Evolutionary conservation across 345 rosid genomes (phyloP).

Genomic region (Gossypium longicalyx): DNA sequence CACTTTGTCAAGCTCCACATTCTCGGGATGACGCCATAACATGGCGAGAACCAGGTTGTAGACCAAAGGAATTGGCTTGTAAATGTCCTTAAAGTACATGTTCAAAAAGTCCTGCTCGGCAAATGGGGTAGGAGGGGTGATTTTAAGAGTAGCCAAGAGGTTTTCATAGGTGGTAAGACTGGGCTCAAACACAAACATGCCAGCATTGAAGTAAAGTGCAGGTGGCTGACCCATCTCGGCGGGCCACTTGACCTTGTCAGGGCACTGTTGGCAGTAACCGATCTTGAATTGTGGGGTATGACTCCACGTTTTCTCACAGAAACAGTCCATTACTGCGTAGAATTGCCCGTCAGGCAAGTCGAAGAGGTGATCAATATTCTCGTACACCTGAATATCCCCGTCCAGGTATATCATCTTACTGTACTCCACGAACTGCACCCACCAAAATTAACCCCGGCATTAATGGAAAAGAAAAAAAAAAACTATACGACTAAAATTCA

Average conservation of each 20-base stretch:
- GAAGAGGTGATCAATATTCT: conserved; percentile 72
- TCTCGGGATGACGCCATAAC: conserved; percentile 97
- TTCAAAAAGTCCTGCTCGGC: conserved; percentile 87
- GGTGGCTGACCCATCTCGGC: conserved; percentile 53
- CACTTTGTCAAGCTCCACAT: conserved; percentile 60
- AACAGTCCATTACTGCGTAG: conserved; percentile 85
- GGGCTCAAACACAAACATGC: conserved; percentile 82
- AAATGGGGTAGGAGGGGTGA: conserved; percentile 60
- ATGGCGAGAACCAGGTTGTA: conserved; percentile 82
- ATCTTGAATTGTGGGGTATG: conserved; percentile 63
- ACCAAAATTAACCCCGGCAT: background rate
- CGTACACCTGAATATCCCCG: conserved; percentile 77
- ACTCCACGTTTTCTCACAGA: conserved; percentile 84
- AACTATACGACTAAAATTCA: background rate
- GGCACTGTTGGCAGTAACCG: conserved; percentile 85
- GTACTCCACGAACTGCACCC: conserved; percentile 37
- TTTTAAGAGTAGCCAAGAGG: conserved; percentile 36
- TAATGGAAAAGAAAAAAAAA: background rate
- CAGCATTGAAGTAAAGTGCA: conserved; percentile 78
- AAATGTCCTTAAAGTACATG: conserved; percentile 61
- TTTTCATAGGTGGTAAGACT: conserved; percentile 39
- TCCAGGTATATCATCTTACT: conserved; percentile 79
- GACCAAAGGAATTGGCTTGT: conserved; percentile 54
- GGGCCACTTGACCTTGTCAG: conserved; percentile 64
- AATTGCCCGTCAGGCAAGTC: conserved; percentile 56